These are phyloP conservation scores for Coemansia sp. DNA, from an alignment of 192 early-diverging fungal species.

Conservation along the genomic window DNA sequence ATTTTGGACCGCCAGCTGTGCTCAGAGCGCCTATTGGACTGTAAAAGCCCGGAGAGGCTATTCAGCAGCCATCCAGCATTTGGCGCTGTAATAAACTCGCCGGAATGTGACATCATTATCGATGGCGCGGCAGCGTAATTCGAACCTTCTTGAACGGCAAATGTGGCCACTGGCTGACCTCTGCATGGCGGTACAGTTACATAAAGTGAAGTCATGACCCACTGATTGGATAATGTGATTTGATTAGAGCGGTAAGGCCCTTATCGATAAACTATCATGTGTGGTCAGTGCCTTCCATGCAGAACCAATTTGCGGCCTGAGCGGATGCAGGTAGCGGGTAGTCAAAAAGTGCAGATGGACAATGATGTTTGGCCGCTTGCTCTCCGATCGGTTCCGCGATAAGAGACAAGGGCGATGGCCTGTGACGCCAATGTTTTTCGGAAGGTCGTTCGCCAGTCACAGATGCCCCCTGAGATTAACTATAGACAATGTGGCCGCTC, in stretches of 20 bases:
- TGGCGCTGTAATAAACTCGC: not conserved
- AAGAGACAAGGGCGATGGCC: not conserved
- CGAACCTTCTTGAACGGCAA: not conserved
- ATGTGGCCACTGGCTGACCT: not conserved
- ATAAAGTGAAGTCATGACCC: not conserved
- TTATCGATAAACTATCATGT: not conserved
- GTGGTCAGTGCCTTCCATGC: not conserved
- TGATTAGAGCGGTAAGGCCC: not conserved
- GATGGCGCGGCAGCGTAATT: not conserved
- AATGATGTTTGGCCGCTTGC: not conserved
- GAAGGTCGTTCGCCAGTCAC: not conserved
- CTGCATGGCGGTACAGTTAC: not conserved
- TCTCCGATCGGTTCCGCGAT: slow-evolving; percentile 4
- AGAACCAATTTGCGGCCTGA: not conserved
- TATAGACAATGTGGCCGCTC: not conserved
- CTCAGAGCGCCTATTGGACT: not conserved
- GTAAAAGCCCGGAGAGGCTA: not conserved
- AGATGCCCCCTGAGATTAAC: not conserved
- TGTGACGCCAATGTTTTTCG: not conserved
- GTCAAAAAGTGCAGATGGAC: not conserved
- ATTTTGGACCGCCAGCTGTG: not conserved
- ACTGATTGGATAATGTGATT: not conserved
- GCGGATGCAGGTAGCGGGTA: not conserved
- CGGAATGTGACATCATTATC: not conserved
- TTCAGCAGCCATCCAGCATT: not conserved